phyloP scores from a whole-genome alignment of 2,329 filamentous ascomycete species.

The Colletotrichum plurivorum region DNA sequence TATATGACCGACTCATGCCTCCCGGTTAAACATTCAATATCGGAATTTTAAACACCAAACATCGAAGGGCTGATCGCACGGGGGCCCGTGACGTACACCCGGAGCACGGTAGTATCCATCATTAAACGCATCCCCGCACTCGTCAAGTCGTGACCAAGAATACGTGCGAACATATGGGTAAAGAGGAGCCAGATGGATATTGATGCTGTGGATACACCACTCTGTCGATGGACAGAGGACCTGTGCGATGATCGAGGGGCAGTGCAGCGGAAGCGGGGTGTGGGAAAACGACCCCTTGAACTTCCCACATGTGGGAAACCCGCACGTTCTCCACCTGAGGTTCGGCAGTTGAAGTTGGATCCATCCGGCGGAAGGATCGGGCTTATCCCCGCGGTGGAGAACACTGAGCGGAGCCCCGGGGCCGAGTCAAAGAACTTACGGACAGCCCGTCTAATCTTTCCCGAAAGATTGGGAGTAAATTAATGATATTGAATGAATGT shows the following conservation, averaged over 20 bases:
- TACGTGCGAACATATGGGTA: neutral
- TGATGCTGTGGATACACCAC: neutral
- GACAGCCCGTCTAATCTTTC: too few species aligned
- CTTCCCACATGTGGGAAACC: conserved; percentile 10
- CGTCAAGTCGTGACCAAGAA: neutral
- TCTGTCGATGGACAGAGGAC: neutral
- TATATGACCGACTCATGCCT: neutral
- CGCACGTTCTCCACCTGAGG: neutral
- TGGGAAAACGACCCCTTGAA: neutral
- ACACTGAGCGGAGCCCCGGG: too few species aligned
- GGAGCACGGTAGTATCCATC: neutral
- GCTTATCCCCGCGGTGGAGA: too few species aligned
- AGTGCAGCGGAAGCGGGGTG: neutral
- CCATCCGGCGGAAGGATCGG: too few species aligned
- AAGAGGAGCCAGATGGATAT: neutral
- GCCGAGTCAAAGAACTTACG: too few species aligned
- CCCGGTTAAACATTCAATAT: neutral
- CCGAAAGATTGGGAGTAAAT: too few species aligned
- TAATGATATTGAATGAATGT: too few species aligned
- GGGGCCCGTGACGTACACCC: neutral
- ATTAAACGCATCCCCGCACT: neutral
- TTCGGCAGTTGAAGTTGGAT: too few species aligned
- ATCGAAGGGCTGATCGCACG: neutral
- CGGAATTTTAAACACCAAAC: neutral
- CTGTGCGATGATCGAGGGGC: neutral